Conservation (phyloP, 2,329 filamentous ascomycete species). For the Fusarium tjaetaba region DNA sequence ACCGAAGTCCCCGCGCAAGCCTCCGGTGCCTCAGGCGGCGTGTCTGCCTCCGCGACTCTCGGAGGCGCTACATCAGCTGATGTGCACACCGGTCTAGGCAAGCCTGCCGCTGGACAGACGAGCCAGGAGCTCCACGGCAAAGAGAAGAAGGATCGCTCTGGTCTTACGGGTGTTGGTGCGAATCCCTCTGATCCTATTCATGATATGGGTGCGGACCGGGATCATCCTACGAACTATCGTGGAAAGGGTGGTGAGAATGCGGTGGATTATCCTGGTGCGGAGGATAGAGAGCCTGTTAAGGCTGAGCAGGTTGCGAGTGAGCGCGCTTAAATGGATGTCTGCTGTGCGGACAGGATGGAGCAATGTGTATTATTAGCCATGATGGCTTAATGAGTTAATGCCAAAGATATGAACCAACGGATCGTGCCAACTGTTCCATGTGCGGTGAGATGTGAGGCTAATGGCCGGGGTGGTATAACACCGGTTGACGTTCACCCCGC, state of each 20-base stretch:
- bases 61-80: constrained; percentile 56
- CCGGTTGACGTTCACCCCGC: rapidly evolving
- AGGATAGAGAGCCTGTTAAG: constrained; percentile 32
- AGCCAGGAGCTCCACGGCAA: constrained; percentile 53
- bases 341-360: neutral
- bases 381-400: constrained; percentile 28
- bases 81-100: constrained; percentile 56
- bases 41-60: constrained; percentile 52
- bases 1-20: constrained; percentile 51
- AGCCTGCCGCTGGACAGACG: constrained; percentile 56
- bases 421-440: neutral
- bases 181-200: constrained; percentile 44
- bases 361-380: constrained; percentile 13
- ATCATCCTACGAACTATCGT: constrained; percentile 37
- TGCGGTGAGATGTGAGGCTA: neutral
- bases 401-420: constrained; percentile 7
- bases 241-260: constrained; percentile 28
- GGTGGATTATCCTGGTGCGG: constrained; percentile 33
- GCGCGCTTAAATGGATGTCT: constrained; percentile 16
- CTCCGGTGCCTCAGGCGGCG: constrained; percentile 38
- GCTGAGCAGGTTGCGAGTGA: constrained; percentile 40
- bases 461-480: neutral
- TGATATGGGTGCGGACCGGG: constrained; percentile 45
- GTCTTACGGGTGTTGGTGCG: constrained; percentile 53
- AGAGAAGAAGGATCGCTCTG: constrained; percentile 50